Conservation (phyloP, 1,284 basidiomycete genomes). For the Xanthoconium separans region DNA sequence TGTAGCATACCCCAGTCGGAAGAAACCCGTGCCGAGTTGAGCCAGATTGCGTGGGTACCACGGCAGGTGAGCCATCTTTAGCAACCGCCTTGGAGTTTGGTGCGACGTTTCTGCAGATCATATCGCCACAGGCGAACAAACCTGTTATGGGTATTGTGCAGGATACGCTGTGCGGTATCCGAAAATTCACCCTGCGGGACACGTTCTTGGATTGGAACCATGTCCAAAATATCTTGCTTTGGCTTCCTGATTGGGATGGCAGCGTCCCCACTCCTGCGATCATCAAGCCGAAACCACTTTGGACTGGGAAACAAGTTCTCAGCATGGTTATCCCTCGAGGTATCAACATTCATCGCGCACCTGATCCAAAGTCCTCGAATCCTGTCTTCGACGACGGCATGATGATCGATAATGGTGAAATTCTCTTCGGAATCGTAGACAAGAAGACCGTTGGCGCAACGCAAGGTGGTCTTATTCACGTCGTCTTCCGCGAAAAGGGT, state of each 20-base stretch:
- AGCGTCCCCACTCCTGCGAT: slow-evolving; percentile 90
- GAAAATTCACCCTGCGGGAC: slow-evolving; percentile 96
- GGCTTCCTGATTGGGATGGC: slow-evolving; percentile 98
- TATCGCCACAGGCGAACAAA: slow-evolving; percentile 99
- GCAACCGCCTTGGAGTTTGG: neutral
- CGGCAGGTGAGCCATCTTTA: slow-evolving; percentile 64
- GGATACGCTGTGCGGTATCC: slow-evolving; percentile 96
- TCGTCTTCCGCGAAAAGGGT: slow-evolving; percentile 97
- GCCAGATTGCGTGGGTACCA: slow-evolving; percentile 99
- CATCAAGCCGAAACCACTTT: slow-evolving; percentile 94
- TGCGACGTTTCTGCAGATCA: slow-evolving; percentile 62
- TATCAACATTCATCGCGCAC: slow-evolving; percentile 87
- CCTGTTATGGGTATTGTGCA: slow-evolving; percentile 99
- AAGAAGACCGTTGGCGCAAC: slow-evolving; percentile 98
- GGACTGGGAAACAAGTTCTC: slow-evolving; percentile 98
- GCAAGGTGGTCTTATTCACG: slow-evolving; percentile 93
- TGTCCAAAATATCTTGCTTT: slow-evolving; percentile 96
- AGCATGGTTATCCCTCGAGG: slow-evolving; percentile 93
- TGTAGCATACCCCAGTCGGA: slow-evolving; percentile 93
- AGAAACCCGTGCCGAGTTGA: slow-evolving; percentile 97
- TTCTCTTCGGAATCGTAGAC: slow-evolving; percentile 94
- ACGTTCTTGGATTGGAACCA: slow-evolving; percentile 91
- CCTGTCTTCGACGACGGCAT: slow-evolving; percentile 93
- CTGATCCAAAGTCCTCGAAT: slow-evolving; percentile 78
- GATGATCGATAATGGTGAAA: slow-evolving; percentile 95